Base-by-base conservation (phyloP, 1,284 basidiomycete species). In the Ceratobasidium sp. region DNA sequence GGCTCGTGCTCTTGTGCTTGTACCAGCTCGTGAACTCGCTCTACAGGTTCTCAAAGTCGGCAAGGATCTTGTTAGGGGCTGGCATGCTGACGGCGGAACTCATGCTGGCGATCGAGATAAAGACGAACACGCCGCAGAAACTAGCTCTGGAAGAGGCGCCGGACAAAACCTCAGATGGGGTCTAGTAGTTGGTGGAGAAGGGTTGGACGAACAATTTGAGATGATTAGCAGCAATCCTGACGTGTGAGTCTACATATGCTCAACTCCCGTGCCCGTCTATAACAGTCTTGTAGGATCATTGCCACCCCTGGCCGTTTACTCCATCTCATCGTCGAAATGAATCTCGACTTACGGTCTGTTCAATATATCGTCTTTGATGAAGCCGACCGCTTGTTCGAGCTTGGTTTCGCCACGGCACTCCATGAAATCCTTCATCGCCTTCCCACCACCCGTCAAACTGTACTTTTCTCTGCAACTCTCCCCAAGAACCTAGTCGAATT, bases 291-390 rank as follows among this genome's bases (percentile, higher is more conserved):
- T 78, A 98, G 95, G 22, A 92, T 98, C 76, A 96, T 98, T 78
- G 98, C 97, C 24, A 99, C 98, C 2, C 98, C 98, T 16, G 98
- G 98, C 78, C 95, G 98, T 79, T 86, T 99, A 64, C 89, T 99
- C 22, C 98, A 99, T 84, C 86, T 99, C 34, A 88, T 93, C 58
- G 94, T 99, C 65, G 98, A 99, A 83, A 99, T 98, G 97, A 94
- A 94, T 78, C 85, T 98, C 62, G 96, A 98, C 80, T 85, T 99
- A 43, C 90, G 92, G 63, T 91, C 92, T 0, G 87, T 97, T 2
- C 90, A 97, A 81, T 96, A 95, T 77, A 90, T 97, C 74, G 93
- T 99, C 22, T 99, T 99, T 79, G 98, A 99, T 81, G 98, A 99
- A 84, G 98, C 98, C 0, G 98, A 99, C 82, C 90, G 96, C 43